A percentile compares a stretch with the other conserved stretches of the same genome.
Conservation (phyloP, 306 rosid species). For the Sindora glabra region DNA sequence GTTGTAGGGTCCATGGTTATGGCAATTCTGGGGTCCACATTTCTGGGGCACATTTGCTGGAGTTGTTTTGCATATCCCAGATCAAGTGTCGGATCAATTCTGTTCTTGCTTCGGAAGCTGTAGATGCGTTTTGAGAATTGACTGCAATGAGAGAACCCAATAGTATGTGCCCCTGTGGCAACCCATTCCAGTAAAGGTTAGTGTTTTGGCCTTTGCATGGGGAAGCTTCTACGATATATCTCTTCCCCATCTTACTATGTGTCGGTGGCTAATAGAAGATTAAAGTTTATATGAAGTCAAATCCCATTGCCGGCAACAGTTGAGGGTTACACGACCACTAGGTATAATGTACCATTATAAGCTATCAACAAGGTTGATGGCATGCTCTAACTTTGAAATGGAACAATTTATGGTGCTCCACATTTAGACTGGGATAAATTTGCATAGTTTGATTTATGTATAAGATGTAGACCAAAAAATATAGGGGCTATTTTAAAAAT, state of each 20-base stretch:
- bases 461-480: no score
- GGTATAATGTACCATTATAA: no score
- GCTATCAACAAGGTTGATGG: no score
- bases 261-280: background rate
- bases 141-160: constrained; percentile 76
- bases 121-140: constrained; percentile 43
- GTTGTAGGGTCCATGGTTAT: constrained; percentile 56
- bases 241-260: background rate
- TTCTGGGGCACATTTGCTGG: constrained; percentile 40
- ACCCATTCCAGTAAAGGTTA: background rate
- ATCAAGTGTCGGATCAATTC: constrained; percentile 60
- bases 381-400: no score
- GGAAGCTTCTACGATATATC: background rate
- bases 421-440: no score
- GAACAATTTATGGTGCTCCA: no score
- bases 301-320: no score
- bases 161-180: constrained; percentile 71
- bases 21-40: constrained; percentile 50
- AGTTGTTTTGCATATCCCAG: constrained; percentile 44
- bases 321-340: no score
- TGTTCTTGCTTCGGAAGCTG: constrained; percentile 43
- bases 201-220: no score
- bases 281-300: no score
- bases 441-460: no score
- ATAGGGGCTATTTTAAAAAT: no score